These are phyloP conservation scores for Tricholoma bakamatsutake DNA, from an alignment of 768 basidiomycete genomes.

Conservation along the genomic window DNA sequence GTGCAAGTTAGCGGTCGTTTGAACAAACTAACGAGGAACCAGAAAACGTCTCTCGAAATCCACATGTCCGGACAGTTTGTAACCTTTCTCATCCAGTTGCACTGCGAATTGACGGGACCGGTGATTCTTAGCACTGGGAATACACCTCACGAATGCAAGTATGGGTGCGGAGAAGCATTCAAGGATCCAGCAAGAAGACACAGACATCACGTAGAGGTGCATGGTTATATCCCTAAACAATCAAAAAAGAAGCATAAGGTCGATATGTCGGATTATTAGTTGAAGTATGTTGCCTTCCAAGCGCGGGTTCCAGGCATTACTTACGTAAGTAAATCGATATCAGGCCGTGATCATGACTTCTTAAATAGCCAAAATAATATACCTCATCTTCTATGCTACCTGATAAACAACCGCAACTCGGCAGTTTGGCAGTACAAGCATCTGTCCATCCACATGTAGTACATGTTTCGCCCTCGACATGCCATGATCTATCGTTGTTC, in stretches of 20 bases:
- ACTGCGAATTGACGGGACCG: background rate
- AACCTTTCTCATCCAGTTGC: background rate
- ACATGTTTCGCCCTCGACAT: slow-evolving; percentile 69
- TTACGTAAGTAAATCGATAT: too few relatives aligned
- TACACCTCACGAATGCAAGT: slow-evolving; percentile 48
- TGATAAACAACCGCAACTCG: slow-evolving; percentile 43
- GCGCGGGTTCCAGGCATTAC: too few relatives aligned
- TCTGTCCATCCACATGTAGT: slow-evolving; percentile 56
- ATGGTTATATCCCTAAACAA: slow-evolving; percentile 44
- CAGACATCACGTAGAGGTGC: slow-evolving; percentile 48
- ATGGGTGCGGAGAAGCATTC: slow-evolving; percentile 45
- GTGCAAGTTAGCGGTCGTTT: background rate
- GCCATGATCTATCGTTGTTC: slow-evolving; percentile 70
- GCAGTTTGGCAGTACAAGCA: slow-evolving; percentile 64
- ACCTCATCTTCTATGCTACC: slow-evolving; percentile 17
- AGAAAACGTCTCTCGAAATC: slow-evolving; percentile 54
- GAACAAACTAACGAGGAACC: background rate
- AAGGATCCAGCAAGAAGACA: slow-evolving; percentile 63
- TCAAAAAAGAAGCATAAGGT: slow-evolving; percentile 37
- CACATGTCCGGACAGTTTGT: slow-evolving; percentile 50
- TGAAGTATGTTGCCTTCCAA: too few relatives aligned
- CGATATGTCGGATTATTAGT: background rate
- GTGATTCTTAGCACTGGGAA: slow-evolving; percentile 45
- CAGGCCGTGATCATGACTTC: too few relatives aligned
- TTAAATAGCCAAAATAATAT: too few relatives aligned